phyloP scores from a whole-genome alignment of 2,329 filamentous ascomycete genomes.

The Podosphaera aphanis region DNA sequence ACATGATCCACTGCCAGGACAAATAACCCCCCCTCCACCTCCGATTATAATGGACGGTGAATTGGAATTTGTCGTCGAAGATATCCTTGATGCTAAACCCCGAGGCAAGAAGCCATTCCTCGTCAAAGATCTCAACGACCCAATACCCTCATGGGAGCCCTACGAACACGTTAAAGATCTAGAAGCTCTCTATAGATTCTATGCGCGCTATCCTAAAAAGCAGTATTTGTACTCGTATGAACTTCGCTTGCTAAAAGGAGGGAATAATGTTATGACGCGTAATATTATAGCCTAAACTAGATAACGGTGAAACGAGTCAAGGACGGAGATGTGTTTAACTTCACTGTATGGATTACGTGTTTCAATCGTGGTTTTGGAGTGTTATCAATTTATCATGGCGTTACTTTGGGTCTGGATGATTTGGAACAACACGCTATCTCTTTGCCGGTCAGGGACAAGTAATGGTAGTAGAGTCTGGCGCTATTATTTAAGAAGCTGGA shows the following conservation, averaged over 20 bases:
- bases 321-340: too few species aligned
- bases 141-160: neutral
- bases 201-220: neutral
- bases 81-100: neutral
- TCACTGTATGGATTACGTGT: too few species aligned
- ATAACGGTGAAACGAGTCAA: too few species aligned
- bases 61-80: neutral
- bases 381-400: too few species aligned
- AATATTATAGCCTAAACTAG: too few species aligned
- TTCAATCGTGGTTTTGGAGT: too few species aligned
- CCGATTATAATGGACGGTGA: neutral
- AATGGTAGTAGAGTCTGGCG: too few species aligned
- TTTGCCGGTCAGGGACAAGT: too few species aligned
- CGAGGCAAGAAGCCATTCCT: neutral
- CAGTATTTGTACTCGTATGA: neutral
- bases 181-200: neutral
- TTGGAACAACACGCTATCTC: too few species aligned
- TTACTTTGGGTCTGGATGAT: too few species aligned
- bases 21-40: neutral
- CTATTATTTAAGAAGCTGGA: too few species aligned
- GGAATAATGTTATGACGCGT: neutral
- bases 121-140: neutral
- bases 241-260: neutral
- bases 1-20: neutral
- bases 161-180: conserved; percentile 1